Base-by-base conservation (phyloP, 179 eudicot species). In the Monotropa hypopitys region DNA sequence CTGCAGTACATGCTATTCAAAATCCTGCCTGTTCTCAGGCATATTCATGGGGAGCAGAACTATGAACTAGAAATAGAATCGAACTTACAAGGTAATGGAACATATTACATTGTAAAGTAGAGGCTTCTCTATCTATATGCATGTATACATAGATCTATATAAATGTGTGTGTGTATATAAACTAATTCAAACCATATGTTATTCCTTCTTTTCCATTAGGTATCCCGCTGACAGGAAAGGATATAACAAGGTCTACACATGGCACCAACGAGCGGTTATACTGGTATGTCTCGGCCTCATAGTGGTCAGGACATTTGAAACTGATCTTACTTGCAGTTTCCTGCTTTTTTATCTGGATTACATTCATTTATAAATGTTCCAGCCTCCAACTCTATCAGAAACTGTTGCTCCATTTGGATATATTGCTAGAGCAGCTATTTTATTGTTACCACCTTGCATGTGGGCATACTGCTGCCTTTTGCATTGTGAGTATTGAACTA, bases 221-320 rank as follows among this genome's bases (percentile, higher is more conserved):
- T 56, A 59, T 43, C 33, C 80, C 18, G 45, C 47, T 71, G 69
- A 54, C 56, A 43, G 75, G 72, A 51, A 13, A 28, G 53, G 76
- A 78, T n/a, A 59, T 78, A 57, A 71, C 76, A 28, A 78, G 80
- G 80, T 68, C 73, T 13, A 57, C 45, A n/a, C 70, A 56, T 54
- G 56, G 47, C 65, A 57, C 38, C 51, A 40, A 49, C 16, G 80
- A 78, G 50, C 80, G 80, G 40, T 42, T 40, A 46, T 78, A 78
- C 76, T 78, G 80, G 80, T 78, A 78, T 70, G 69, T 15, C 30
- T 51, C 11, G 18, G 53, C 42, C 11, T 73, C 23, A 5, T 49
- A 46, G 16, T 18, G 26, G 42, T 54, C n/a, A 32, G 11, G 26
- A 16, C 46, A 32, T 28, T 54, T 73, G 63, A 35, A 35, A 49